A percentile compares a stretch with the other conserved stretches of the same genome.
Conservation (phyloP, 1,139 yeast genomes). For the Hansenula lynferdii region DNA sequence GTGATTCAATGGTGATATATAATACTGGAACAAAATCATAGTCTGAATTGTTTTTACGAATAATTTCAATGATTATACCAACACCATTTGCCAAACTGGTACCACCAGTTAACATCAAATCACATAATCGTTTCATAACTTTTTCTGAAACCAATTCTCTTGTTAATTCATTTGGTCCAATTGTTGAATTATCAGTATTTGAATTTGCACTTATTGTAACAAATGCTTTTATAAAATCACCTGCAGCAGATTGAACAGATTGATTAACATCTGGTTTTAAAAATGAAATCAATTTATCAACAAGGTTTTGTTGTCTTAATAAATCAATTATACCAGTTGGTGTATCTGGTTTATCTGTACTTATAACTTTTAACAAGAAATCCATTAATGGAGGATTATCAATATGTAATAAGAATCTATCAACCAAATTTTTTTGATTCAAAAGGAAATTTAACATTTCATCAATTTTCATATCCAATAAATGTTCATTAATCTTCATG, state of each 20-base stretch:
- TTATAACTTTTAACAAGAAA: constrained; percentile 55
- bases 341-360: constrained; percentile 59
- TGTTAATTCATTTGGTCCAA: constrained; percentile 94
- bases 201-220: constrained; percentile 92
- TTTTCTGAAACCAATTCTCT: constrained; percentile 80
- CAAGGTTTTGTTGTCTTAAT: constrained; percentile 44
- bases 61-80: constrained; percentile 91
- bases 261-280: constrained; percentile 47
- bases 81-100: constrained; percentile 93
- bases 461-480: constrained; percentile 82
- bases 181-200: constrained; percentile 74
- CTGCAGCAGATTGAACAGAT: constrained; percentile 87
- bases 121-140: constrained; percentile 59
- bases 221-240: constrained; percentile 91
- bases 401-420: constrained; percentile 48
- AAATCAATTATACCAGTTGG: constrained; percentile 59
- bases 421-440: constrained; percentile 47
- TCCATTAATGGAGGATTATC: constrained; percentile 77
- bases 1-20: constrained; percentile 81
- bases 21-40: constrained; percentile 89
- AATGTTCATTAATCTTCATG: constrained; percentile 91
- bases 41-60: constrained; percentile 93
- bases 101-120: constrained; percentile 89
- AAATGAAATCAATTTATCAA: constrained; percentile 48
- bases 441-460: constrained; percentile 67